Conservation (phyloP, 2,329 filamentous ascomycete genomes). For the Diplocarpon mali region DNA sequence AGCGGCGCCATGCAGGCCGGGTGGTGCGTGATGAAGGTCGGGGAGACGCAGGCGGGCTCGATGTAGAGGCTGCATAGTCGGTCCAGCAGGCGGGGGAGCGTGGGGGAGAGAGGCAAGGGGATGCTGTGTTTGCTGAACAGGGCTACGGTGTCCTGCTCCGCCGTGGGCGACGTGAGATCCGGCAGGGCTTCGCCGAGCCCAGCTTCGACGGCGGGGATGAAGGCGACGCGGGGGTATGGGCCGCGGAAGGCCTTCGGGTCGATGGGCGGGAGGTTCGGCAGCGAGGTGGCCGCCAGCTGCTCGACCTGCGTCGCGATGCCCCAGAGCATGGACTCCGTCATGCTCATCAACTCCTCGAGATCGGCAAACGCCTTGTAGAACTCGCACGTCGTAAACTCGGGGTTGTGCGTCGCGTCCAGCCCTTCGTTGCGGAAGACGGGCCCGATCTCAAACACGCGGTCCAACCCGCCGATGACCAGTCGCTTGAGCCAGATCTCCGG, state of each 20-base stretch:
- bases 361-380: conserved; percentile 85
- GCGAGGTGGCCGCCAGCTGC: conserved; percentile 33
- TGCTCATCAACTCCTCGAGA: conserved; percentile 60
- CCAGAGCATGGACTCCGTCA: conserved; percentile 62
- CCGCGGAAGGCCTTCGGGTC: conserved; percentile 35
- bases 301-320: conserved; percentile 44
- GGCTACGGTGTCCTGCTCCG: conserved; percentile 45
- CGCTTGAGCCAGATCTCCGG: conserved; percentile 94
- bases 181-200: conserved; percentile 40
- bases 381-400: conserved; percentile 95
- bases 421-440: conserved; percentile 90
- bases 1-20: conserved; percentile 86
- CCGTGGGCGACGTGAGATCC: conserved; percentile 35
- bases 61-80: conserved; percentile 65
- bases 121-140: conserved; percentile 42
- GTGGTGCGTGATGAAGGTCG: conserved; percentile 82
- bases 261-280: conserved; percentile 32
- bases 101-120: conserved; percentile 39
- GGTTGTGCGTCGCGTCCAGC: conserved; percentile 84
- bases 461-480: conserved; percentile 77
- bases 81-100: conserved; percentile 66
- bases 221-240: conserved; percentile 62
- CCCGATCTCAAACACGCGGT: conserved; percentile 86
- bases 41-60: conserved; percentile 60
- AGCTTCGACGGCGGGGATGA: conserved; percentile 67